Base-by-base conservation (phyloP, 2,329 filamentous ascomycete genomes). In the Curvularia sp. region DNA sequence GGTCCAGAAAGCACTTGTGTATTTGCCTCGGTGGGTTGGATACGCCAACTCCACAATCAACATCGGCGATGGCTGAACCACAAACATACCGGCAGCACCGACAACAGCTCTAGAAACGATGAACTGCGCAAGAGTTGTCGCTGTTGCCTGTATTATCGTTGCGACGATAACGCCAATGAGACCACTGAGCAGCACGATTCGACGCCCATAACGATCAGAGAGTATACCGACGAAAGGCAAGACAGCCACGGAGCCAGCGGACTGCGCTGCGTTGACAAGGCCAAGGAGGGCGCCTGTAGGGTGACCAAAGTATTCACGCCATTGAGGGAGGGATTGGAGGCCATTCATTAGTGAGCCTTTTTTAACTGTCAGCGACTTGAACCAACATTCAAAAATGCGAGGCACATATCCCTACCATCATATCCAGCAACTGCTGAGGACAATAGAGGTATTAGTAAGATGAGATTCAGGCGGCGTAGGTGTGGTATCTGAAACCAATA, bases 31-130 rank as follows among this genome's bases (percentile, higher is more conserved):
- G 66, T 85, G 85, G 5, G 81, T 81, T 0, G 86, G 86, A 65
- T 88, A 85, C 2, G 84, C 79, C 28, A 87, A 74, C 69, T 88
- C 85, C 43, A 85, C 82, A 24, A 82, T 81, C 62, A 85, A 84
- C 20, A 83, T 79, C 1, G 85, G 84, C 0, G 80, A 83, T 3
- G 84, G n/a, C 80, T 80, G 5, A 81, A 82, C 47, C 7, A 52
- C 43, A 53, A 88, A 83, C 6, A 81, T 79, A 31, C 82, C 83
- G 24, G 85, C 85, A 53, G 75, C 74, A 1, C 72, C 74, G 47
- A 77, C 67, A n/a, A 77, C 56, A 57, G 71, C 75, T 10, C 75
- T 60, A 9, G 72, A 72, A 7, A 65, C 83, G 61, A 87, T 82
- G 70, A 87, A 87, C 58, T 66, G 63, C 47, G 18, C 66, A 55